Percentiles rank a stretch among this genome's conserved stretches.
Conservation (phyloP, 495 filamentous ascomycete genomes). For the Ramalina peruviana region DNA sequence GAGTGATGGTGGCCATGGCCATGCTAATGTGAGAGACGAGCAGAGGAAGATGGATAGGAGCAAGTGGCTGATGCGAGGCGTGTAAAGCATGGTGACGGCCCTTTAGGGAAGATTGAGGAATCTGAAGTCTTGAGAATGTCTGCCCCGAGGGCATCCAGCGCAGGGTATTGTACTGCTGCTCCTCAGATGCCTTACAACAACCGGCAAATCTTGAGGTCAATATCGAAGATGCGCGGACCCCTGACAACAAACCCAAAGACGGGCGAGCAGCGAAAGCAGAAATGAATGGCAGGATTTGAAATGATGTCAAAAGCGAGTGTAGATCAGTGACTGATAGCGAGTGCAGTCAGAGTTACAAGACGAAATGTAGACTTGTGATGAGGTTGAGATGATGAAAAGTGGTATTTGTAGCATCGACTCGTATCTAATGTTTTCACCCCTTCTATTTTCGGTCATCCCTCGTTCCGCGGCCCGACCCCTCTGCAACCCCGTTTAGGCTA, state of each 20-base stretch:
- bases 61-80: slow-evolving; percentile 2
- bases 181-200: too few species aligned
- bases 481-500: too few species aligned
- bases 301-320: neutral
- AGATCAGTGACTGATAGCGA: neutral
- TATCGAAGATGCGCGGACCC: neutral
- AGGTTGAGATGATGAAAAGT: too few species aligned
- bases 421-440: too few species aligned
- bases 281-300: neutral
- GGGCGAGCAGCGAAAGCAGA: neutral
- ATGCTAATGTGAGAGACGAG: slow-evolving; percentile 33
- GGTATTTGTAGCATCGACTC: too few species aligned
- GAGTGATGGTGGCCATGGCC: slow-evolving; percentile 31
- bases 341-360: neutral
- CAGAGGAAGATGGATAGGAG: slow-evolving; percentile 28
- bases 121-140: neutral
- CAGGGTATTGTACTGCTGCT: too few species aligned
- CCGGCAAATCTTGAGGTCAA: neutral
- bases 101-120: neutral
- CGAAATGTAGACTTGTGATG: too few species aligned
- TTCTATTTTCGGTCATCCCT: too few species aligned
- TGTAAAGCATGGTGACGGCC: slow-evolving; percentile 5
- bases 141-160: too few species aligned
- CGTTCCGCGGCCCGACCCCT: too few species aligned
- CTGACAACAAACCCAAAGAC: neutral